phyloP scores from a whole-genome alignment of 176 grass and related monocot genomes.

The Oropetium thomaeum region DNA sequence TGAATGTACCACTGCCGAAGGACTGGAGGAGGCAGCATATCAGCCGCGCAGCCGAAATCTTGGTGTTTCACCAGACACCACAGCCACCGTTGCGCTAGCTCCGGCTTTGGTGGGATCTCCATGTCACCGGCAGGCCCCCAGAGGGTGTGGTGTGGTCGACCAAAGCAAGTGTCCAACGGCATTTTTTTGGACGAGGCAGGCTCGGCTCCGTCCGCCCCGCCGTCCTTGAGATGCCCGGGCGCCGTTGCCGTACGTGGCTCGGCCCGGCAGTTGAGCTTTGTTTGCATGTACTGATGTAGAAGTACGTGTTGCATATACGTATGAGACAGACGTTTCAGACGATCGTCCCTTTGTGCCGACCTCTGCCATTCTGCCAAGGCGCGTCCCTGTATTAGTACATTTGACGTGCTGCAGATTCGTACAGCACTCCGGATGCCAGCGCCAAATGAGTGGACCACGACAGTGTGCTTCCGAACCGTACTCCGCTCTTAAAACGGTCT shows the following conservation, averaged over 20 bases:
- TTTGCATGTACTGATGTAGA: no score
- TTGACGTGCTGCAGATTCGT: background rate
- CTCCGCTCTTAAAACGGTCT: slow-evolving; percentile 16
- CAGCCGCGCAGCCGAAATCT: background rate
- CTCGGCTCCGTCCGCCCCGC: background rate
- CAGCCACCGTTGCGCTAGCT: background rate
- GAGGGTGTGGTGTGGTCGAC: background rate
- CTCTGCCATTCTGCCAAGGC: background rate
- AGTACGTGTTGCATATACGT: no score
- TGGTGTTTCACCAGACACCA: background rate
- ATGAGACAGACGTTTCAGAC: background rate
- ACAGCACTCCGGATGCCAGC: slow-evolving; percentile 9
- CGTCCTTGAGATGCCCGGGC: background rate
- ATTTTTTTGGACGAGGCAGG: slow-evolving; percentile 14
- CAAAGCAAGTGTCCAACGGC: background rate
- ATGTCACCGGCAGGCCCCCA: background rate
- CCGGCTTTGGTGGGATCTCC: slow-evolving; percentile 2
- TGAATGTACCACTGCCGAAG: background rate
- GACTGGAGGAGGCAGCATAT: no score
- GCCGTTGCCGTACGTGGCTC: no score
- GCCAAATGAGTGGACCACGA: background rate
- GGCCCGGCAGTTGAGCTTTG: background rate
- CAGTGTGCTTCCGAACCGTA: background rate
- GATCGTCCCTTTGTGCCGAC: slow-evolving; percentile 5
- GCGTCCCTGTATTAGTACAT: background rate